Base-by-base conservation (phyloP, 257 asterid species). In the Primulina huaijiensis region DNA sequence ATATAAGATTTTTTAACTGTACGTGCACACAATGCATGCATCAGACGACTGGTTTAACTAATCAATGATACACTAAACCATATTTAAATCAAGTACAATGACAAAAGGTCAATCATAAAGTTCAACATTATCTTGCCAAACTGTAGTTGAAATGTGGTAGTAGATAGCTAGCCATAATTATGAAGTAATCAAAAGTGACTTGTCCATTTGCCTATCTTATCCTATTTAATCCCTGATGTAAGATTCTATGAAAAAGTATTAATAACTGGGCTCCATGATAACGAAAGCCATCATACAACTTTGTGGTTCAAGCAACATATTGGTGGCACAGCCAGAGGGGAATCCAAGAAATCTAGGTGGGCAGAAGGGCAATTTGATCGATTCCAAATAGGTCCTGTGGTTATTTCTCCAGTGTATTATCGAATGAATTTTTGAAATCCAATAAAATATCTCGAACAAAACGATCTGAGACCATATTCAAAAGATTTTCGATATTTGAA, bases 191-290 rank as follows among this genome's bases (percentile, higher is more conserved):
- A 27, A 43, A 27, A 40, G 9, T 10, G 16, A 50, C 8, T 40
- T 25, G 27, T 67, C 71, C 43, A 50, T 14, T 38, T 68, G 55
- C 8, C 11, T 27, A 68, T 68, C 52, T 30, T 68, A 68, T 33
- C 64, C 37, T 3, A 8, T 12, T 31, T 27, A 9, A 6, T 19
- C 19, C 4, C 72, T n/a, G 31, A 55, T 19, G 72, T 12, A 27
- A 23, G 31, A 40, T 4, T 17, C 23, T 38, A n/a, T 17, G 1
- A 27, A 38, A 20, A 66, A 37, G 16, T 8, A 37, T 7, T 19
- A 27, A 2, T 5, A 65, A 69, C 65, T 58, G 70, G 69, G 67
- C 66, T 71, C 63, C 65, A 62, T 27, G 72, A 75, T 62, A 65
- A 43, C 14, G 55, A 40, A 40, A 40, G 16, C 14, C 50, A 38